Evolutionary conservation across 768 basidiomycete genomes (phyloP), one percentile per base, ranked within the genome.

Genomic region (Macrolepiota dolichaula): DNA sequence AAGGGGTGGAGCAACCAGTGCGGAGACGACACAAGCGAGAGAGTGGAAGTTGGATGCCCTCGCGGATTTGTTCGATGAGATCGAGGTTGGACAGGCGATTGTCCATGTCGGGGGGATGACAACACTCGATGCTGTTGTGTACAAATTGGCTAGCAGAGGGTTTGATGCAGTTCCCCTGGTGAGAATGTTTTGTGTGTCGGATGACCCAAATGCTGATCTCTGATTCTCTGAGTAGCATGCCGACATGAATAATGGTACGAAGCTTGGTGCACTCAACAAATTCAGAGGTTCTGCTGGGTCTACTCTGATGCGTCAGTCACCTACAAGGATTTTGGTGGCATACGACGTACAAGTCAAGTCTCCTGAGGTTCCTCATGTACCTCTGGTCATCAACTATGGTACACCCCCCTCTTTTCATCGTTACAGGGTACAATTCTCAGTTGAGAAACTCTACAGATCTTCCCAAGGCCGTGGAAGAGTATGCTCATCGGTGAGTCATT

Each of bases 31-130:
- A 17, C 91, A 92, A 71, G 92, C 94, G 51, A 80, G 92, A 55
- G 94, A 96, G 72, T 96, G 95, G 94, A 97, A 97, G 73, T 77
- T 97, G 53, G 94, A 97, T 67, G 94, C 94, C 3, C 79, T 97
- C 27, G 85, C 90, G 12, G 94, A 97, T 71, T 77, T 96, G 47
- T 89, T 95, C 66, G 94, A 95, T 40, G 94, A 96, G 67, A 81
- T 93, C 12, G 91, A 94, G 49, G 82, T 91, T 4, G 71, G 76
- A 15, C 92, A 94, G 65, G 91, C 89, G 0, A 86, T 95, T 62
- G 91, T 95, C 35, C 91, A 94, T 67, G 93, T 95, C 51, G 92
- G 93, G 5, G 91, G 93, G 3, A 86, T 95, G 83, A 89, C 85
- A 10, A 84, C 92, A 13, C 76, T 98, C 64, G 95, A 96, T 68